These are phyloP conservation scores for Pythium folliculosum DNA, from an alignment of 352 stramenopile genomes.

Conservation along the genomic window DNA sequence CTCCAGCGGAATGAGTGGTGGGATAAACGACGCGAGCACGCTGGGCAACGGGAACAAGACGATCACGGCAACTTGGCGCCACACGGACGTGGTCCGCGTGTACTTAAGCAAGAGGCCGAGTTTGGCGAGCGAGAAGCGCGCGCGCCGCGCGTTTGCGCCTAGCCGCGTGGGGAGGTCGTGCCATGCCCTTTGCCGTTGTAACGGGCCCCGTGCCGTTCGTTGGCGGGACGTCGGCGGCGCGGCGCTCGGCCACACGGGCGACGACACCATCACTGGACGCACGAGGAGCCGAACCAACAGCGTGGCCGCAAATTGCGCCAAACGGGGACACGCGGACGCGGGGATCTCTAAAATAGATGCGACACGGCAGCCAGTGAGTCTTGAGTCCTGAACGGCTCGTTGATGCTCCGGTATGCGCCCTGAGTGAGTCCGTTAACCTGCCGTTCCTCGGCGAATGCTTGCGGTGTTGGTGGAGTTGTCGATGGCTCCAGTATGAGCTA, in stretches of 20 bases:
- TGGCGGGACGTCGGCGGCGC: background rate
- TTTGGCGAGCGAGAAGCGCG: constrained; percentile 1
- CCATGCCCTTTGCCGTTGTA: background rate
- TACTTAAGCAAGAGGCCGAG: background rate
- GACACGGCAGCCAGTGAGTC: too few relatives aligned
- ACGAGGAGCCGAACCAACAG: too few relatives aligned
- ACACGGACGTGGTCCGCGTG: background rate
- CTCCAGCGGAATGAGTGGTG: too few relatives aligned
- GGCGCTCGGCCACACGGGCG: background rate
- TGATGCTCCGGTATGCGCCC: too few relatives aligned
- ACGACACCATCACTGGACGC: background rate
- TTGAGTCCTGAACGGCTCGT: too few relatives aligned
- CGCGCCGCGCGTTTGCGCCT: background rate
- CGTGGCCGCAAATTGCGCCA: too few relatives aligned
- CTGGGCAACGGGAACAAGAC: background rate
- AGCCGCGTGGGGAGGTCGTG: background rate
- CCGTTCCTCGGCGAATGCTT: background rate
- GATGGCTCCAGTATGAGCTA: background rate
- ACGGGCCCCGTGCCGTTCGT: background rate
- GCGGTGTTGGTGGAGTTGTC: too few relatives aligned
- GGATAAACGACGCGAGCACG: too few relatives aligned
- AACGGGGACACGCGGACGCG: too few relatives aligned
- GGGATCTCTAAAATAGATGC: too few relatives aligned
- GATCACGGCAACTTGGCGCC: constrained; percentile 5
- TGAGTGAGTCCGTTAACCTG: too few relatives aligned